Evolutionary conservation across 768 basidiomycete genomes (phyloP), one percentile per base, ranked within the genome.

Genomic region (Lactarius hengduanensis): DNA sequence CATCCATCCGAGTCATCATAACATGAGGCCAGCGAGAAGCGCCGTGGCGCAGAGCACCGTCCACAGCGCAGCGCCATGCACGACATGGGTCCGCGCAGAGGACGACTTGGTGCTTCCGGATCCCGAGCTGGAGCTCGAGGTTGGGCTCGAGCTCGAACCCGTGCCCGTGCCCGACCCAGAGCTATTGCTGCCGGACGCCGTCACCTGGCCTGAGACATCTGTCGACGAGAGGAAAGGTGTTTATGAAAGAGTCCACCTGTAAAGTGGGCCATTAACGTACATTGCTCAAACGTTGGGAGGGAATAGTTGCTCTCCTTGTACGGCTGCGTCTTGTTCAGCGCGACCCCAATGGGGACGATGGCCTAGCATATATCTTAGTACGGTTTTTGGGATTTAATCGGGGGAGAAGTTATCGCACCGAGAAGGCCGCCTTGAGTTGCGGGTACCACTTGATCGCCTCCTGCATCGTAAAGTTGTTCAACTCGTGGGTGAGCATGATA

Each of bases 401-500:
- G 30, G 8, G 15, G 13, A 2, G 5, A 10, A 7, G 32, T 7
- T 20, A 32, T 72, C 77, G n/a, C 64, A 84, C 83, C 8, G 4
- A 50, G 71, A 88, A 87, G 0, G 78, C 78, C 5, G 74, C 56
- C 63, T 79, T 80, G 34, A 88, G 74, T 62, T 76, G 74, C 1
- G 76, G 71, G 66, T 86, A 83, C 67, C 76, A 83, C 59, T 84
- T 81, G 22, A 84, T 70, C 1, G 86, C 86, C 70, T 83, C 79
- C n/a, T 73, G 72, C 86, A 88, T 86, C 5, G 86, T 87, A 67
- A 78, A 86, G 67, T 84, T 84, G 72, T 84, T 83, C 65, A 87
- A 71, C 65, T 88, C 86, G 65, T 88, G 86, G 3, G 82, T 81
- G 63, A 87, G 74, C 59, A 86, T 78, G 65, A 86, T 84, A 0